These are phyloP conservation scores for Talaromyces sp. DNA, from an alignment of 2,329 filamentous ascomycete genomes.

Conservation along the genomic window DNA sequence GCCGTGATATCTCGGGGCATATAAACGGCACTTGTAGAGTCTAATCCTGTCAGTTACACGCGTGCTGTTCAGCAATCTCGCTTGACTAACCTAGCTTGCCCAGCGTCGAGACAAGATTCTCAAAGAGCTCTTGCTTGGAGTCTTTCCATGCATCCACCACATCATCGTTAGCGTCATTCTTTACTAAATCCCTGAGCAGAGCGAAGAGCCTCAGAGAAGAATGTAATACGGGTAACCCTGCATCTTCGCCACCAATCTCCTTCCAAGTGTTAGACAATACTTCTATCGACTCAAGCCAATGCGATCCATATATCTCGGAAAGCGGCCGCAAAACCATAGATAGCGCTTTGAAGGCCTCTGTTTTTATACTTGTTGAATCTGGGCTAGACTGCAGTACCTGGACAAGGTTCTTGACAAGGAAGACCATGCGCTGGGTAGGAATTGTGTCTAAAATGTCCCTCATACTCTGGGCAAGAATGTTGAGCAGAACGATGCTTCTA, in stretches of 20 bases:
- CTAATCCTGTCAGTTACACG: slow-evolving; percentile 23
- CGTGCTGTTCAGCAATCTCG: not conserved
- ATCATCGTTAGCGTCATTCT: slow-evolving; percentile 76
- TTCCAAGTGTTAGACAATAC: slow-evolving; percentile 59
- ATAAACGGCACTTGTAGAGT: slow-evolving; percentile 51
- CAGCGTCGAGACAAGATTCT: slow-evolving; percentile 45
- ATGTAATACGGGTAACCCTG: slow-evolving; percentile 61
- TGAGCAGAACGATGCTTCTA: slow-evolving; percentile 52
- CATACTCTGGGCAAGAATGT: slow-evolving; percentile 50
- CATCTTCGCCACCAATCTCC: slow-evolving; percentile 45
- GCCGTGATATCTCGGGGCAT: slow-evolving; percentile 74
- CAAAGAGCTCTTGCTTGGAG: slow-evolving; percentile 57
- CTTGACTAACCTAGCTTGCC: slow-evolving; percentile 37
- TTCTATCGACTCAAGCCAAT: slow-evolving; percentile 69
- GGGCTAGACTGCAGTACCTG: slow-evolving; percentile 65
- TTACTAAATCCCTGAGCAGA: slow-evolving; percentile 56
- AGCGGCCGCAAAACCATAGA: slow-evolving; percentile 65
- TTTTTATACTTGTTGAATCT: slow-evolving; percentile 36
- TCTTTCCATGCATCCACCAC: slow-evolving; percentile 69
- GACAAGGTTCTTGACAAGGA: slow-evolving; percentile 74
- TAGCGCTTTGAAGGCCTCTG: slow-evolving; percentile 45
- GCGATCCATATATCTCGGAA: slow-evolving; percentile 77
- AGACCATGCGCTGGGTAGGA: slow-evolving; percentile 65
- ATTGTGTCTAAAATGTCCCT: slow-evolving; percentile 48
- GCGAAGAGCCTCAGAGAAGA: slow-evolving; percentile 69